Percentiles rank a stretch among this genome's conserved stretches.
Conservation (phyloP, 2,329 filamentous ascomycete genomes). For the Colletotrichum neosansevieriae region DNA sequence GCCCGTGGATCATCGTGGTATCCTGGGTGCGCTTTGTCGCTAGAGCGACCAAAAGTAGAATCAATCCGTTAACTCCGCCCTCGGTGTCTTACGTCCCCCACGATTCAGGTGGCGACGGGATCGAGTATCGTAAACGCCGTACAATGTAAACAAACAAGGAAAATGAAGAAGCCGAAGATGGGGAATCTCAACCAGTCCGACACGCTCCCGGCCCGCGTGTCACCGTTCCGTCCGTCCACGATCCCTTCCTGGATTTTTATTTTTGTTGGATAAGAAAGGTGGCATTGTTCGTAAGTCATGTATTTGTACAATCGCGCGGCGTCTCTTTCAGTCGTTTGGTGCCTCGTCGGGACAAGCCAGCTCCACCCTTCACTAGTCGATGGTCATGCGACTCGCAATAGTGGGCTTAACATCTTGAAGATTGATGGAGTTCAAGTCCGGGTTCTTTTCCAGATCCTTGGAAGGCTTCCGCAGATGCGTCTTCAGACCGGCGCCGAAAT, state of each 20-base stretch:
- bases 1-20: constrained; percentile 21
- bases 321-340: constrained; percentile 36
- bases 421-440: constrained; percentile 67
- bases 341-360: constrained; percentile 34
- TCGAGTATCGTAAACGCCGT: constrained; percentile 34
- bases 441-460: constrained; percentile 64
- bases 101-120: constrained; percentile 22
- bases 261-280: constrained; percentile 32
- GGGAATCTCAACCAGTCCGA: constrained; percentile 41
- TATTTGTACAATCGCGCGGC: constrained; percentile 41
- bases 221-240: constrained; percentile 31
- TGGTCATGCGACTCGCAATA: constrained; percentile 70
- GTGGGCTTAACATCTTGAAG: constrained; percentile 68
- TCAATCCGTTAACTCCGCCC: constrained; percentile 37
- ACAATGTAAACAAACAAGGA: constrained; percentile 34
- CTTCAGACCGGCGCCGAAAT: constrained; percentile 92
- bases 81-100: constrained; percentile 27
- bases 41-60: constrained; percentile 29
- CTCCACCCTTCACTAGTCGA: constrained; percentile 59
- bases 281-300: constrained; percentile 41
- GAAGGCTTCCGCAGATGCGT: constrained; percentile 77
- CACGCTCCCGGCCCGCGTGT: constrained; percentile 39
- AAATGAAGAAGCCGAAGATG: constrained; percentile 40
- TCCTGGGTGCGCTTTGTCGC: constrained; percentile 20
- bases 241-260: constrained; percentile 21